Conservation (phyloP, 1,284 basidiomycete genomes). For the Microbotryum violaceum region DNA sequence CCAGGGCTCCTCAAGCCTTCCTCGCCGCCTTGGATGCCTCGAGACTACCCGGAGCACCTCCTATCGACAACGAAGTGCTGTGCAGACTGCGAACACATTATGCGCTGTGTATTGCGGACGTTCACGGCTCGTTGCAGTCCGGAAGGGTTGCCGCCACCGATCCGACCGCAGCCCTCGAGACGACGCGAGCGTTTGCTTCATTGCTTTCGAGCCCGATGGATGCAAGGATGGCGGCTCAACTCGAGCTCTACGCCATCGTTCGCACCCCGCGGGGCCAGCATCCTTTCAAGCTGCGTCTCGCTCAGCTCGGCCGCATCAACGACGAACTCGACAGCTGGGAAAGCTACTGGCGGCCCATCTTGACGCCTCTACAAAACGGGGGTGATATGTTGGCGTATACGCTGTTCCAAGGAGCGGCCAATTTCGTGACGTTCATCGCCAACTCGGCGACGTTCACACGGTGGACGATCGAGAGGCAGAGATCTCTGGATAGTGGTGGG, state of each 20-base stretch:
- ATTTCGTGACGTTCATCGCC: conserved; percentile 21
- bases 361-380: conserved; percentile 14
- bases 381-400: conserved; percentile 28
- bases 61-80: conserved; percentile 16
- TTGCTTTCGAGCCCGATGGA: conserved; percentile 19
- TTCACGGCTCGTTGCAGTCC: conserved; percentile 22
- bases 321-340: conserved; percentile 21
- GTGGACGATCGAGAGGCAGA: conserved; percentile 21
- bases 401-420: conserved; percentile 11
- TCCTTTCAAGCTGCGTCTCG: conserved; percentile 19
- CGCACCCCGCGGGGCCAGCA: conserved; percentile 3
- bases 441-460: conserved; percentile 21
- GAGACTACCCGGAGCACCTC: background rate
- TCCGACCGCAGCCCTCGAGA: conserved; percentile 12
- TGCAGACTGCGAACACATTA: background rate
- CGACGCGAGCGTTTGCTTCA: conserved; percentile 13
- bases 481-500: conserved; percentile 18
- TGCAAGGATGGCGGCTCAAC: conserved; percentile 13
- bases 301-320: conserved; percentile 22
- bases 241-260: conserved; percentile 27
- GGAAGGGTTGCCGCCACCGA: conserved; percentile 20
- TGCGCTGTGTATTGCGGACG: conserved; percentile 16
- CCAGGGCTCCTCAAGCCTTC: conserved; percentile 10
- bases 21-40: conserved; percentile 7
- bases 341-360: conserved; percentile 21